Conservation (phyloP, 202 grass and related monocot genomes). For the Elaeis oleifera region DNA sequence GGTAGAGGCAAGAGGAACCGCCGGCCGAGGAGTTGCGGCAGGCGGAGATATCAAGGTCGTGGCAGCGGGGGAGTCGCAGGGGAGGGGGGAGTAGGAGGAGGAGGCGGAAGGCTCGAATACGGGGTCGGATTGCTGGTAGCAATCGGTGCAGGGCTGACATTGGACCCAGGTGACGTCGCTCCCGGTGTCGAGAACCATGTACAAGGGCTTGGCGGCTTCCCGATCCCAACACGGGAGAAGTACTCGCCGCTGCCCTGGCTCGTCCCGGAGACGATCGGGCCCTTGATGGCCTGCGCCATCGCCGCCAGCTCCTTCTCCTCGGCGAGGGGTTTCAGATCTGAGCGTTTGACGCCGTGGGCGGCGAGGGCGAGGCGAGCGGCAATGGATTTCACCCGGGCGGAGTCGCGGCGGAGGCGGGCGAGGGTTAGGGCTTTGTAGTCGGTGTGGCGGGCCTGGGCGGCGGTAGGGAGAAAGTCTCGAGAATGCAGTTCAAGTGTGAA, state of each 20-base stretch:
- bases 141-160: constrained; percentile 84
- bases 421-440: constrained; percentile 54
- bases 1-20: not conserved
- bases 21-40: constrained; percentile 56
- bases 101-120: constrained; percentile 63
- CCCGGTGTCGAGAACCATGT: constrained; percentile 87
- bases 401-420: constrained; percentile 52
- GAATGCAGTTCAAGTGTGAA: constrained; percentile 54
- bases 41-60: constrained; percentile 57
- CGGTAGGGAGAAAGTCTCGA: constrained; percentile 50
- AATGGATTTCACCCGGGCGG: constrained; percentile 39
- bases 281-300: constrained; percentile 36
- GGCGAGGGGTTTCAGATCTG: constrained; percentile 35
- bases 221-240: constrained; percentile 72
- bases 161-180: constrained; percentile 96
- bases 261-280: constrained; percentile 76
- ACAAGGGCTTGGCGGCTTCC: constrained; percentile 45
- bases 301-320: constrained; percentile 15
- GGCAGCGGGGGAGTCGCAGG: constrained; percentile 55
- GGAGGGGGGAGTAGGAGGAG: constrained; percentile 43
- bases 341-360: constrained; percentile 18
- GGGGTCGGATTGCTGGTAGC: constrained; percentile 87
- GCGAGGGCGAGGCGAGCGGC: constrained; percentile 35
- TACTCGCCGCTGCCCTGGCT: constrained; percentile 90
- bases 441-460: constrained; percentile 22